Evolutionary conservation across 1,284 basidiomycete species (phyloP).

Genomic region (Tylopilus sp.): DNA sequence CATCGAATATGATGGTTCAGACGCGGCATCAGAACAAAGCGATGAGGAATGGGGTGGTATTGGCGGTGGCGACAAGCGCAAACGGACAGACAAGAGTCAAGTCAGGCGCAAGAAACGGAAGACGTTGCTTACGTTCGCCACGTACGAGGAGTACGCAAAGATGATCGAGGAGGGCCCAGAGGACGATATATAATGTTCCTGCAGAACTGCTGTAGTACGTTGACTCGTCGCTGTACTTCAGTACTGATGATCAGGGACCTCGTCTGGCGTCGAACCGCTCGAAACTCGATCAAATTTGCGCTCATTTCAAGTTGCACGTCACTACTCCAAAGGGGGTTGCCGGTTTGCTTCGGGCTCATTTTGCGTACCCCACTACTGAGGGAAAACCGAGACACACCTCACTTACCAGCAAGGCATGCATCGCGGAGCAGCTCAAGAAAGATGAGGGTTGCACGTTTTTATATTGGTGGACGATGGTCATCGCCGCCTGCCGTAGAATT

Average conservation of each 20-base stretch:
- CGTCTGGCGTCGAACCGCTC: conserved; percentile 54
- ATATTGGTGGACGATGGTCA: conserved; percentile 6
- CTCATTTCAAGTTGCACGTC: too few species aligned
- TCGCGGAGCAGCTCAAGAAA: too few species aligned
- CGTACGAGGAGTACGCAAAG: conserved; percentile 93
- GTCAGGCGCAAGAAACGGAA: conserved; percentile 72
- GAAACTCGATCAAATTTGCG: conserved; percentile 47
- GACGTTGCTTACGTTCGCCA: conserved; percentile 84
- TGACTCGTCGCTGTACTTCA: not conserved
- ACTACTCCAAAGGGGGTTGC: too few species aligned
- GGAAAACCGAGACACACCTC: too few species aligned
- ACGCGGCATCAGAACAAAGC: conserved; percentile 41
- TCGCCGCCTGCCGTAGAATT: conserved; percentile 33
- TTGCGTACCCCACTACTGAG: too few species aligned
- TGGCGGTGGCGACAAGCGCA: conserved; percentile 32
- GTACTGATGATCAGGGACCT: conserved; percentile 33
- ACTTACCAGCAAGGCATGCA: too few species aligned
- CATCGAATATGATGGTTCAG: conserved; percentile 57
- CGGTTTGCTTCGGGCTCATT: too few species aligned
- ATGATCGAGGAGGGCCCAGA: conserved; percentile 74
- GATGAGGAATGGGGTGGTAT: conserved; percentile 57
- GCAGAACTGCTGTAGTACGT: not conserved
- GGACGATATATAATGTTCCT: conserved; percentile 10
- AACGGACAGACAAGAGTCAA: conserved; percentile 52
- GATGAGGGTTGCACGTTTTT: too few species aligned